A percentile compares a stretch with the other conserved stretches of the same genome.
Evolutionary conservation across 1,284 basidiomycete genomes (phyloP).

Genomic region (Schizophyllum commune): DNA sequence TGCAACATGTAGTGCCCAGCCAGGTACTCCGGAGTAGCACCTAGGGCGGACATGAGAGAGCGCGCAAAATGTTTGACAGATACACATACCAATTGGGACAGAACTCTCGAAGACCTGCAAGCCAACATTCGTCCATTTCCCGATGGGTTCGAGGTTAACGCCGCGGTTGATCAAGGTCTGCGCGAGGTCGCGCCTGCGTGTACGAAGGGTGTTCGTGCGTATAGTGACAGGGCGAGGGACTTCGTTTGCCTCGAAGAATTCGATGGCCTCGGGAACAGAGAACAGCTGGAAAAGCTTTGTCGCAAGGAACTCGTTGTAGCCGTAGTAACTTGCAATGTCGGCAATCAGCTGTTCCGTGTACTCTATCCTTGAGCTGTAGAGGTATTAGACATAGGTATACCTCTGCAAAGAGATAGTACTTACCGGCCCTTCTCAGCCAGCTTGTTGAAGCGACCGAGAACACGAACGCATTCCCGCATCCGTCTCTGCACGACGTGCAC

Average conservation of each 20-base stretch:
- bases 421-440: slow-evolving; percentile 67
- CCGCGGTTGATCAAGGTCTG: slow-evolving; percentile 94
- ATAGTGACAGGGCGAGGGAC: slow-evolving; percentile 95
- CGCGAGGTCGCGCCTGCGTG: slow-evolving; percentile 89
- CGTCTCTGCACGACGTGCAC: slow-evolving; percentile 81
- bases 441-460: slow-evolving; percentile 71
- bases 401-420: slow-evolving; percentile 18
- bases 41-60: slow-evolving; percentile 12
- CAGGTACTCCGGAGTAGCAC: slow-evolving; percentile 97
- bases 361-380: slow-evolving; percentile 72
- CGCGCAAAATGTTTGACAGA: slow-evolving; percentile 15
- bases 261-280: slow-evolving; percentile 91
- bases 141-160: slow-evolving; percentile 95
- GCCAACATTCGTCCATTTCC: slow-evolving; percentile 98
- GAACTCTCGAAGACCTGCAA: slow-evolving; percentile 96
- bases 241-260: slow-evolving; percentile 99
- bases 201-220: slow-evolving; percentile 94
- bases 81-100: slow-evolving; percentile 76
- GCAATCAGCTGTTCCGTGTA: slow-evolving; percentile 84
- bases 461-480: slow-evolving; percentile 82
- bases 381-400: not conserved
- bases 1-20: slow-evolving; percentile 99
- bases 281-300: slow-evolving; percentile 96
- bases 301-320: slow-evolving; percentile 94
- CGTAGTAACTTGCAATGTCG: slow-evolving; percentile 93